Evolutionary conservation across 495 filamentous ascomycete genomes (phyloP).

Genomic region (Immersiella caudata): DNA sequence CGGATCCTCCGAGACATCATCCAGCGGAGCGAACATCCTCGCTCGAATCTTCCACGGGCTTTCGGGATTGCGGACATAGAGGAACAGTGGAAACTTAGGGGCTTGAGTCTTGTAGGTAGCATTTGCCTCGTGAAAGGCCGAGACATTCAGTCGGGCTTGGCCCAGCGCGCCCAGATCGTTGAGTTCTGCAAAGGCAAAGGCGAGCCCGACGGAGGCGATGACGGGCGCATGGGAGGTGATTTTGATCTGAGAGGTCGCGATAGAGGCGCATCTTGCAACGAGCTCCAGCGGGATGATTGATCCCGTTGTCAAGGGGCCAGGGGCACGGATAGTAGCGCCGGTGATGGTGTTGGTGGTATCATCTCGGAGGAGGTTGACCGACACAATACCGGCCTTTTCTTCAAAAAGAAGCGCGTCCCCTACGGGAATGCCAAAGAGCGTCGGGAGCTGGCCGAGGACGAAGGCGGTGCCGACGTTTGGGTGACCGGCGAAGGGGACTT

Average conservation of each 20-base stretch:
- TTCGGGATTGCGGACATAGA: not conserved
- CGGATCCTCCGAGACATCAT: constrained; percentile 9
- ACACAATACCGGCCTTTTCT: constrained; percentile 6
- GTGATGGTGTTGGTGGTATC: not conserved
- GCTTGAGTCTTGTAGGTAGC: not conserved
- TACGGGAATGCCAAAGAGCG: not conserved
- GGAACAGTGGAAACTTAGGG: not conserved
- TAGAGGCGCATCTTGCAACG: constrained; percentile 5
- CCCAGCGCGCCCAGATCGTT: not conserved
- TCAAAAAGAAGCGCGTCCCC: not conserved
- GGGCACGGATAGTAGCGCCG: constrained; percentile 2
- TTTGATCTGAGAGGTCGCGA: not conserved
- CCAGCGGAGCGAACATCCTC: constrained; percentile 7
- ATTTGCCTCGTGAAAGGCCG: not conserved
- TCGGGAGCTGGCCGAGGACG: not conserved
- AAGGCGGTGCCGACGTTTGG: constrained; percentile 9
- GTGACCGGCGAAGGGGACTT: constrained; percentile 7
- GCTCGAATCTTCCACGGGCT: not conserved
- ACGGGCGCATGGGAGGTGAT: not conserved
- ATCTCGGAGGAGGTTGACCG: not conserved
- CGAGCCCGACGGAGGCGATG: constrained; percentile 7
- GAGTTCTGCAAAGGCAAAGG: constrained; percentile 7
- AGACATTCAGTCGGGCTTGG: not conserved
- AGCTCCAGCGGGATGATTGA: not conserved
- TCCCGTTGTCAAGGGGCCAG: not conserved